A percentile compares a stretch with the other conserved stretches of the same genome.
Conservation (phyloP, 1,284 basidiomycete species). For the Cryptococcus jaspeensis region DNA sequence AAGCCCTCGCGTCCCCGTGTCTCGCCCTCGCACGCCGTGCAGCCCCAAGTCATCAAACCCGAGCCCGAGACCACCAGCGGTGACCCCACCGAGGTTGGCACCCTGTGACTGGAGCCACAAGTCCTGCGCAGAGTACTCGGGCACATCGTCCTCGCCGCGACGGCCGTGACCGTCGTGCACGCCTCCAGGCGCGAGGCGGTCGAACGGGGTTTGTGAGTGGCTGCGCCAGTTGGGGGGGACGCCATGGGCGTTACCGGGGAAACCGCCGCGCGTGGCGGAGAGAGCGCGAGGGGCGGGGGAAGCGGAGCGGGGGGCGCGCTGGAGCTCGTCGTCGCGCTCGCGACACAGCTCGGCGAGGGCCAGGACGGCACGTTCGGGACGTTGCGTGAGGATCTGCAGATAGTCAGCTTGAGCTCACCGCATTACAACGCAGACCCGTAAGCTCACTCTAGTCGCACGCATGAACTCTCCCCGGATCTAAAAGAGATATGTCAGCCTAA, state of each 20-base stretch:
- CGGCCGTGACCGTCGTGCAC: conserved; percentile 23
- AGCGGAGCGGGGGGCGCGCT: conserved; percentile 50
- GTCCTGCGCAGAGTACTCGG: conserved; percentile 43
- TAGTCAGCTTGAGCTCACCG: background rate
- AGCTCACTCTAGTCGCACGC: conserved; percentile 71
- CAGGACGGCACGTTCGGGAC: conserved; percentile 75
- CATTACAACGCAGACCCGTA: conserved; percentile 13
- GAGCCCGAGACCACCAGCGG: conserved; percentile 35
- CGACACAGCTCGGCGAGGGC: conserved; percentile 78
- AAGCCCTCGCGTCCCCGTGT: conserved; percentile 29
- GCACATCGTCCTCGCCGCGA: conserved; percentile 22
- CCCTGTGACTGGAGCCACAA: conserved; percentile 48
- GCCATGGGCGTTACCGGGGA: conserved; percentile 18
- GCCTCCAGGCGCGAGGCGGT: conserved; percentile 27
- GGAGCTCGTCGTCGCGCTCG: conserved; percentile 52
- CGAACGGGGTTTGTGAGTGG: conserved; percentile 44
- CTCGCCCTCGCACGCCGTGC: conserved; percentile 24
- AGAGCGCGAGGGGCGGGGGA: conserved; percentile 49
- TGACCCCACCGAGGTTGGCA: conserved; percentile 38
- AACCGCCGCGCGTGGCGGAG: conserved; percentile 34
- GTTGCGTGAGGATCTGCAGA: conserved; percentile 62
- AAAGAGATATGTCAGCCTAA: background rate
- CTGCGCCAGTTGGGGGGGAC: conserved; percentile 32
- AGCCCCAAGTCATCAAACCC: conserved; percentile 19
- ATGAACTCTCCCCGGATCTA: conserved; percentile 98